Percentiles rank a stretch among this genome's conserved stretches.
phyloP scores from a whole-genome alignment of 1,284 basidiomycete species.

The Pseudozyma thailandica region DNA sequence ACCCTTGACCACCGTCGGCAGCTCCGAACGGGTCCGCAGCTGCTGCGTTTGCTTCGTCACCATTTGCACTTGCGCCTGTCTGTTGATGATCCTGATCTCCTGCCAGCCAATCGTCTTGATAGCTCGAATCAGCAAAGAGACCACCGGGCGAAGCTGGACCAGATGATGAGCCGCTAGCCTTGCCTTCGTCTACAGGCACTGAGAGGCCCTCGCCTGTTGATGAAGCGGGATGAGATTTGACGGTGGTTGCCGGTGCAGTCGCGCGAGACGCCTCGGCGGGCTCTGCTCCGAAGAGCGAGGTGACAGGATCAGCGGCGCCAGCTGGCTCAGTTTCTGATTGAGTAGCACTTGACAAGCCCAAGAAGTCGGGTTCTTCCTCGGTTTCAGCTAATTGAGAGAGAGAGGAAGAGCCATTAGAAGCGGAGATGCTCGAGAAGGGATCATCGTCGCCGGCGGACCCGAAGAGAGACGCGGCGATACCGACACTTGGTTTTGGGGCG shows the following conservation, averaged over 20 bases:
- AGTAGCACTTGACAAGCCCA: slow-evolving; percentile 11
- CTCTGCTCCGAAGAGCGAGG: slow-evolving; percentile 20
- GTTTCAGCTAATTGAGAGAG: slow-evolving; percentile 23
- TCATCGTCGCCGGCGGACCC: slow-evolving; percentile 55
- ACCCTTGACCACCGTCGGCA: slow-evolving; percentile 32
- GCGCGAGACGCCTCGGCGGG: slow-evolving; percentile 6
- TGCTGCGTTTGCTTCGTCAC: background rate
- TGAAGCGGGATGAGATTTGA: background rate
- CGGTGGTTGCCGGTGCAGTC: background rate
- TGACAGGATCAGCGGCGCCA: slow-evolving; percentile 14
- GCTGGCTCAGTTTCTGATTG: background rate
- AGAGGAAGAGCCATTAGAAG: slow-evolving; percentile 17
- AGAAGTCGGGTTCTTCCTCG: slow-evolving; percentile 37
- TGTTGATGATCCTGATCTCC: slow-evolving; percentile 6
- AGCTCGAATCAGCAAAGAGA: slow-evolving; percentile 41
- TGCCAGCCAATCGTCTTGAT: slow-evolving; percentile 50
- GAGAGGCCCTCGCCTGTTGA: slow-evolving; percentile 6
- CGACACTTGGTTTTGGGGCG: slow-evolving; percentile 53
- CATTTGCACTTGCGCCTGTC: slow-evolving; percentile 1
- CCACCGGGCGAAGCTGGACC: slow-evolving; percentile 37
- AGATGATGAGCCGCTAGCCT: slow-evolving; percentile 12
- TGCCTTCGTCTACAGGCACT: slow-evolving; percentile 15
- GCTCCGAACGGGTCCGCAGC: slow-evolving; percentile 30
- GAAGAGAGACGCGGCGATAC: slow-evolving; percentile 59
- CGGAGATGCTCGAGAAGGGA: slow-evolving; percentile 50